Evolutionary conservation across 2,329 filamentous ascomycete species (phyloP), one percentile per base, ranked within the genome.

Genomic region (Paramyrothecium sp.): DNA sequence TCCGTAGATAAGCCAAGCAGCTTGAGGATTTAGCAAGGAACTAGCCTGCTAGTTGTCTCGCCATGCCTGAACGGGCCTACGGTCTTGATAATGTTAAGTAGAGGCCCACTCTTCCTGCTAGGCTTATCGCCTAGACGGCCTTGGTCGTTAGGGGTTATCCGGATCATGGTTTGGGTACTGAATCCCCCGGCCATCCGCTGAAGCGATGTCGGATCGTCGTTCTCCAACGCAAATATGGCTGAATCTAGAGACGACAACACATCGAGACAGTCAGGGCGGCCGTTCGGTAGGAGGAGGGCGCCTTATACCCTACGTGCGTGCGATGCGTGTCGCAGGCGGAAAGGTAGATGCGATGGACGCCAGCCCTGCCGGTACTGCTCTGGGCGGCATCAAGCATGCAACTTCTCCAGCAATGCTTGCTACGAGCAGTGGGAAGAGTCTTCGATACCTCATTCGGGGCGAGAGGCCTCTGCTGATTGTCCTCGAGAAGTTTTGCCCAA

Each of bases 301-400:
- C 61, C 62, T 4, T 65, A 65, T 22, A 58, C 60, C n/a, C 50
- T 60, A 17, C 61, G 63, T n/a, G 64, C 64, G 10, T 66, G 64
- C 56, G 63, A 65, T 49, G 59, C 59, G 2, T 66, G 64, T 55
- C 63, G 64, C 23, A 55, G 61, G 13, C 61, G 64, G 21, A 66
- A 66, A 55, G 64, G 63, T 11, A 61, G 60, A 58, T 66, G 64
- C 54, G 61, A 64, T 30, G 64, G 64, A 8, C 57, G 54, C 16
- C 55, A 65, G 26, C 63, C 63, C 19, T 66, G 64, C 53, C 55
- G 55, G 16, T 58, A 62, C 46, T 65, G 62, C 46, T 21, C 48
- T 23, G 55, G 56, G 5, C 55, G 63, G 13, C 57, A 55, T 2
- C 58, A 59, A 41, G 48, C 56, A 17, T 65, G 64, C 44, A 55